These are phyloP conservation scores for Amanita rubescens DNA, from an alignment of 768 basidiomycete species.

Conservation along the genomic window DNA sequence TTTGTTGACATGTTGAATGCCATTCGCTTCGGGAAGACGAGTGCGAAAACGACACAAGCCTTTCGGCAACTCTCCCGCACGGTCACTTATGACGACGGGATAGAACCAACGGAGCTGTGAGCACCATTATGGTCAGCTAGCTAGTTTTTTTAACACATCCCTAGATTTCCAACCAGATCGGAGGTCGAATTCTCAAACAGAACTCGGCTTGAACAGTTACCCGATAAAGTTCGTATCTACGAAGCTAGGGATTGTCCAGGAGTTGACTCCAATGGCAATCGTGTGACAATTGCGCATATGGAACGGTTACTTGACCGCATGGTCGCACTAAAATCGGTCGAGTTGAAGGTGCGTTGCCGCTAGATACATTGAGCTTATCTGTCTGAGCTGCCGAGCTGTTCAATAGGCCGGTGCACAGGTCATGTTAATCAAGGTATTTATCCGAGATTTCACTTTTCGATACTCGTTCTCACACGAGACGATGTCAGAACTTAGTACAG, in stretches of 20 bases:
- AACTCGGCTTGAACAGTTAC: conserved; percentile 37
- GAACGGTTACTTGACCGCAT: conserved; percentile 48
- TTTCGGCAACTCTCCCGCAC: conserved; percentile 53
- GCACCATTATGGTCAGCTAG: conserved; percentile 11
- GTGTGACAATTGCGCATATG: conserved; percentile 30
- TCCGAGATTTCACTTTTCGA: not conserved
- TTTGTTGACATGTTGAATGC: conserved; percentile 86
- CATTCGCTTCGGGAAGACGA: conserved; percentile 71
- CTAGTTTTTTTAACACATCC: not conserved
- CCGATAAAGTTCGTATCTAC: conserved; percentile 32
- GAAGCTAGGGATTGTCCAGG: conserved; percentile 39
- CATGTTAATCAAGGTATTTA: conserved; percentile 65
- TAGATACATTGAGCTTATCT: not conserved
- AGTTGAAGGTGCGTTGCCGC: conserved; percentile 35
- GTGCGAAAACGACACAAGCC: conserved; percentile 29
- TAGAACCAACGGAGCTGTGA: conserved; percentile 79
- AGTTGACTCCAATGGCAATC: conserved; percentile 33
- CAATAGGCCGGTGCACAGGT: conserved; percentile 74
- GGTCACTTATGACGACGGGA: conserved; percentile 59
- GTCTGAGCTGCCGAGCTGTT: not conserved
- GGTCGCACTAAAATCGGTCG: conserved; percentile 40
- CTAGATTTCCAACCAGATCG: conserved; percentile 58
- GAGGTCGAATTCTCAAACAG: conserved; percentile 72
- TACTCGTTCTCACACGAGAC: not conserved
- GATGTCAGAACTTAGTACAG: conserved; percentile 54